Evolutionary conservation across 805 yeast genomes (phyloP).

Genomic region (Kuraishia floccosa): DNA sequence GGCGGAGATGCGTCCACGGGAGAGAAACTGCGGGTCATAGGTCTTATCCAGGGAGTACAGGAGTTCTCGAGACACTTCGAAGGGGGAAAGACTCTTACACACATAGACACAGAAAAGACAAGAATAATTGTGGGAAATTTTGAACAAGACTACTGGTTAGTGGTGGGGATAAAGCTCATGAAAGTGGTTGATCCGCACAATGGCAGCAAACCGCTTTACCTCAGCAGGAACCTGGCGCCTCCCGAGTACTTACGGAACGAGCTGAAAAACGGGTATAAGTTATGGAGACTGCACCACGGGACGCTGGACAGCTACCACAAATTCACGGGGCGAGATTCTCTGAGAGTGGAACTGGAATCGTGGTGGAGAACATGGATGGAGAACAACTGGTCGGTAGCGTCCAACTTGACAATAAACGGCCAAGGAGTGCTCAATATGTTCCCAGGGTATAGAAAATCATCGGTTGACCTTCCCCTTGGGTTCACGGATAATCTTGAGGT

Average conservation of each 20-base stretch:
- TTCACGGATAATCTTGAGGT: constrained; percentile 14
- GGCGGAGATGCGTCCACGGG: background rate
- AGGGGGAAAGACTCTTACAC: background rate
- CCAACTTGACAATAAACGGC: constrained; percentile 13
- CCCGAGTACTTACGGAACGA: constrained; percentile 20
- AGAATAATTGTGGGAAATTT: constrained; percentile 1
- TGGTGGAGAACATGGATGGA: constrained; percentile 28
- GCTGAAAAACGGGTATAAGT: constrained; percentile 16
- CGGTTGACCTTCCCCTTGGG: constrained; percentile 16
- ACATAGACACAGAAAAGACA: constrained; percentile 3
- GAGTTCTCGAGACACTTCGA: constrained; percentile 1
- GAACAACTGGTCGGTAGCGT: constrained; percentile 12
- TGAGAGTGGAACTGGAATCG: constrained; percentile 7
- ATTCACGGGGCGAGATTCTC: constrained; percentile 5
- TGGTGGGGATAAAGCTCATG: background rate
- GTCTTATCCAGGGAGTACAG: constrained; percentile 3
- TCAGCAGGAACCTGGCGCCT: constrained; percentile 16
- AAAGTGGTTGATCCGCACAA: constrained; percentile 8
- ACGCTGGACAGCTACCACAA: constrained; percentile 8
- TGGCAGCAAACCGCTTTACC: constrained; percentile 5
- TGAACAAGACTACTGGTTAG: constrained; percentile 2
- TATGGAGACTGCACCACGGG: constrained; percentile 22
- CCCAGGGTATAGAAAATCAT: constrained; percentile 16
- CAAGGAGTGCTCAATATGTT: constrained; percentile 21
- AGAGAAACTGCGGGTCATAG: constrained; percentile 1